These are phyloP conservation scores for Sodiomyces alkalinus DNA, from an alignment of 2,329 filamentous ascomycete species.

Conservation along the genomic window DNA sequence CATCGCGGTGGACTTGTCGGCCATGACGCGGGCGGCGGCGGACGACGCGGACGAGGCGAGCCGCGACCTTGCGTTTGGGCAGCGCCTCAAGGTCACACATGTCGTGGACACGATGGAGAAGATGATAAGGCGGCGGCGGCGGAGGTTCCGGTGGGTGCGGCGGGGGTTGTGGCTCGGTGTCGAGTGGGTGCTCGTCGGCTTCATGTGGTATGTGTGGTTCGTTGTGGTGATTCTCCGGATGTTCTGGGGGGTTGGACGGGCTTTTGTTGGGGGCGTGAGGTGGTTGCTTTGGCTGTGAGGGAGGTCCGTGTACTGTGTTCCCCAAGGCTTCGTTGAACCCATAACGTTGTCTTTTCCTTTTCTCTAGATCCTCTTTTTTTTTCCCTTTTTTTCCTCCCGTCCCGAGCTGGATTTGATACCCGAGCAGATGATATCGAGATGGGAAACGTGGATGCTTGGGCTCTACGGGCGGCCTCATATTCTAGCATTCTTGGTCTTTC, in stretches of 20 bases:
- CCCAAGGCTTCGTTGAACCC: no score
- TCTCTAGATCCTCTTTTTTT: no score
- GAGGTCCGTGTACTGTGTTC: no score
- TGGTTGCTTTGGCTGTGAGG: slow-evolving; percentile 86
- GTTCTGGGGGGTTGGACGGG: slow-evolving; percentile 45
- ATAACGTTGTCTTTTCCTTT: no score
- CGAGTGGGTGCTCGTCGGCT: slow-evolving; percentile 75
- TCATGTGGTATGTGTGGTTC: slow-evolving; percentile 93
- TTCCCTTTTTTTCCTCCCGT: no score
- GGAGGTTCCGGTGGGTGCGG: slow-evolving; percentile 58
- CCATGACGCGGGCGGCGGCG: slow-evolving; percentile 49
- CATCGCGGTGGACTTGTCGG: slow-evolving; percentile 37
- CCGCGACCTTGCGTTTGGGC: slow-evolving; percentile 58
- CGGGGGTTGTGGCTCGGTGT: slow-evolving; percentile 66
- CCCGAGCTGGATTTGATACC: no score
- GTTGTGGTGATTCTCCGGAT: slow-evolving; percentile 64
- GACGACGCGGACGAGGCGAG: slow-evolving; percentile 71
- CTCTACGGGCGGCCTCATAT: no score
- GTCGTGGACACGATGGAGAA: slow-evolving; percentile 67
- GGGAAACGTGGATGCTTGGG: no score
- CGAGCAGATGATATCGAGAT: no score
- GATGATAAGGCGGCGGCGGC: slow-evolving; percentile 53
- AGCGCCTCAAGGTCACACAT: slow-evolving; percentile 66
- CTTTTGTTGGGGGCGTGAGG: slow-evolving; percentile 41
- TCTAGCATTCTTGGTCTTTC: no score